Base-by-base conservation (phyloP, 208 protist genomes). In the Porcisia hertigi region DNA sequence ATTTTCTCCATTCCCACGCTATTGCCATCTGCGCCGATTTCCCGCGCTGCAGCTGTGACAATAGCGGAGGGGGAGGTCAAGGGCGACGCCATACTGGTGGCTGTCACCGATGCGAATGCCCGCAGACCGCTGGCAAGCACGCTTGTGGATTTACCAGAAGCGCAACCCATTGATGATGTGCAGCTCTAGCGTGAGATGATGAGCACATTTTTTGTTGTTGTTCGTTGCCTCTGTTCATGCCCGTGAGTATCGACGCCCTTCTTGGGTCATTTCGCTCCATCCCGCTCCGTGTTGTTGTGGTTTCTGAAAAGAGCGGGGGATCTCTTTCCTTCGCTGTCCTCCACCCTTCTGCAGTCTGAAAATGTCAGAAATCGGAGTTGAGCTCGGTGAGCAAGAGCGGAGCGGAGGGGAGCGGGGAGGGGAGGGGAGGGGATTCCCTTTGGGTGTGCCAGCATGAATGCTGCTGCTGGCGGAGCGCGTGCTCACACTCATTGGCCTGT, bases 101-200 rank as follows among this genome's bases (percentile, higher is more conserved):
- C 83, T 57, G 86, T 94, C 34, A 81, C 80, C 57, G 75, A 36
- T 20, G 58, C 80, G 12, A 60, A 75, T 30, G 65, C 57, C 43
- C 23, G 64, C 1, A 65, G 75, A 3, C 87, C 93, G 4, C 75
- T 98, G 9, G 87, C 92, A 16, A 83, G 84, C 23, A 88, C 90
- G 11, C n/a, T 94, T 1, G 86, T 98, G 0, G 89, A 94, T 57
- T 77, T 98, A 49, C 96, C 96, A 0, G 88, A 96, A 64, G 81
- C 80, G 54, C 90, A 92, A 14, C 79, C 89, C 16, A 71, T 95
- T 30, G 84, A 88, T n/a, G 78, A 73, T 23, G 6, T 90, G 49
- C 90, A 74, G 73, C 39, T 67, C 62, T 34, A 23, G 23, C 39
- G 12, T 25, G 12, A 64, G 59, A 18, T 9, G 59, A 18, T 11